Base-by-base conservation (phyloP, 1,139 yeast genomes). In the Yamadazyma oceani region DNA sequence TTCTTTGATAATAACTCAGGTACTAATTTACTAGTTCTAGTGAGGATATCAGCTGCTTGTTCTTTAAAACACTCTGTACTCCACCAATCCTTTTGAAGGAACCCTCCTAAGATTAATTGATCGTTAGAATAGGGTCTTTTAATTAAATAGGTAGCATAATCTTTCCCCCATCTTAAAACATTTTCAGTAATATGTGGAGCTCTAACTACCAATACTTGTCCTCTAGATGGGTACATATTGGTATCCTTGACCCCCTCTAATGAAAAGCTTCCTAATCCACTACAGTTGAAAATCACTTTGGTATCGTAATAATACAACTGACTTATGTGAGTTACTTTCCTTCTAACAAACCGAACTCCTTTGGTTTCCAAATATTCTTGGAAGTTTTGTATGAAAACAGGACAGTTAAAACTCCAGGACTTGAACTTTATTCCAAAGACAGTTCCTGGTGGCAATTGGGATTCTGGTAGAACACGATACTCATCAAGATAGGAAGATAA, bases 341-440 rank as follows among this genome's bases (percentile, higher is more conserved):
- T 32, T 10, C 49, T 37, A 9, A 32, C 21, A 12, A 48, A 42
- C 5, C 17, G 28, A 11, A 48, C 49, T n/a, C 50, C 52, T 31
- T 39, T 21, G 5, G 30, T n/a, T 12, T 32, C 34, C 10, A 47
- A 34, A 36, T 44, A 45, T n/a, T 24, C 31, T 16, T 44, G 37
- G 14, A 48, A 23, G 5, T 14, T 37, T 12, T 39, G 37, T 2
- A 45, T 22, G 24, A 48, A 45, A 10, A 34, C 16, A 9, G 52
- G 89, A 49, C 86, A 75, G 54, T 80, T 80, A 66, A 84, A 82
- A 54, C 80, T 79, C 80, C 82, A 82, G 0, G 86, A 70, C 16
- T 66, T 62, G 55, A 74, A 82, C 14, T 53, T 56, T 40, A 80
- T 66, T 11, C 87, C 88, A 53, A 58, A 80, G 4, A 48, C 64